Base-by-base conservation (phyloP, 192 early-diverging fungal species). In the Linnemannia elongata region DNA sequence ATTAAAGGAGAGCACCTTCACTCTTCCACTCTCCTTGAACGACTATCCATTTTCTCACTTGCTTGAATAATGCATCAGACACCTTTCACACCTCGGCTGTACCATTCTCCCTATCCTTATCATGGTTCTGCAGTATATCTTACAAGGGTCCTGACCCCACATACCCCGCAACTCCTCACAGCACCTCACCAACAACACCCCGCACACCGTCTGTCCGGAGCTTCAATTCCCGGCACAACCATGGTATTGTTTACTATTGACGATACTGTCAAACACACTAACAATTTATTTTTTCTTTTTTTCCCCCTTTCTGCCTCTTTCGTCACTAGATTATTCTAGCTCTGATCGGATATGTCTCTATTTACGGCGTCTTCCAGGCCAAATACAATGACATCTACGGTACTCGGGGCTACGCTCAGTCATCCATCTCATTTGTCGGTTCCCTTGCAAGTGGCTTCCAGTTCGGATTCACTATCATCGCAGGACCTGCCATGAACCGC, bases 301-400 rank as follows among this genome's bases (percentile, higher is more conserved):
- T n/a, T n/a, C n/a, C n/a, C n/a, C n/a, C 41, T 72, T 5, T 45
- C 13, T 42, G n/a, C 4, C 22, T 7, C 27, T 27, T 9, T 30
- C 60, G 24, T 30, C 30, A 66, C 5, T 52, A 85, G 83, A 47
- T 76, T 68, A 80, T 85, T 33, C 57, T 86, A 36, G 84, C 79
- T 9, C 38, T 35, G 3, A 86, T 86, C 57, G 84, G 84, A 39
- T 86, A 86, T 60, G 79, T 86, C n/a, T 86, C 84, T 1, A 54
- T 86, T 55, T 86, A 86, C 63, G 84, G 84, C 33, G 27, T 86
- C 84, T 86, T 86, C 60, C 84, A 86, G 68, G 17, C 84, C 6
- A 44, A 81, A 44, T 86, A 86, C 70, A 77, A 77, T 33, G 79
- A 77, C 0, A 86, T 86, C 71, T 86, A 86, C n/a, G 84, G 84